phyloP scores from a whole-genome alignment of 2,329 filamentous ascomycete genomes.

The Blastomyces percursus region DNA sequence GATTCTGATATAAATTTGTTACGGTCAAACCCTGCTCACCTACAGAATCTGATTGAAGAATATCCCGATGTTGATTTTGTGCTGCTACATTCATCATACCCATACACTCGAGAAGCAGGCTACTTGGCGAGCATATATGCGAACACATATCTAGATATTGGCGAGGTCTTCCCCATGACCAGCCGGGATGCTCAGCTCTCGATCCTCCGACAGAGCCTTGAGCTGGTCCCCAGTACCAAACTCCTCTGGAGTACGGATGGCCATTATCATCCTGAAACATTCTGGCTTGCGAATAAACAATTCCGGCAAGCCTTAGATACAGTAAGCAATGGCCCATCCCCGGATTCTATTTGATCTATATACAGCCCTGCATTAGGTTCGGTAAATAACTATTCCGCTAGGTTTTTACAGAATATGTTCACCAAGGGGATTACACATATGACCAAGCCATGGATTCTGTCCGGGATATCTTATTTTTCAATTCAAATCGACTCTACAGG shows the following conservation, averaged over 20 bases:
- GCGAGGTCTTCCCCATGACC: slow-evolving; percentile 69
- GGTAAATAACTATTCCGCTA: slow-evolving; percentile 21
- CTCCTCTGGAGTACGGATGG: slow-evolving; percentile 73
- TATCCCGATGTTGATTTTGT: slow-evolving; percentile 64
- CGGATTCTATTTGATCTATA: neutral
- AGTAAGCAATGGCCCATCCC: slow-evolving; percentile 34
- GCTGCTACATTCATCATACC: slow-evolving; percentile 69
- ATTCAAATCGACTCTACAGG: slow-evolving; percentile 63
- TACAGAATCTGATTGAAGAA: slow-evolving; percentile 60
- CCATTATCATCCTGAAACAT: slow-evolving; percentile 69
- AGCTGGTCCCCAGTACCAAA: slow-evolving; percentile 64
- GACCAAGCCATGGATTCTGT: slow-evolving; percentile 53
- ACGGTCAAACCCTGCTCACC: slow-evolving; percentile 60
- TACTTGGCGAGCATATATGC: slow-evolving; percentile 67
- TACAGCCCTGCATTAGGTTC: neutral
- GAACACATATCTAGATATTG: slow-evolving; percentile 74
- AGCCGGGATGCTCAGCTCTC: slow-evolving; percentile 64
- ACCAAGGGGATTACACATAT: slow-evolving; percentile 50
- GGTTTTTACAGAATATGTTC: slow-evolving; percentile 57
- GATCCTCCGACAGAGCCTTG: slow-evolving; percentile 60
- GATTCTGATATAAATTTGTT: slow-evolving; percentile 65
- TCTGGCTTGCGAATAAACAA: slow-evolving; percentile 59
- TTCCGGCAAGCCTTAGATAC: slow-evolving; percentile 59
- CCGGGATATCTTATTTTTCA: slow-evolving; percentile 61
- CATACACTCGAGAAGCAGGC: slow-evolving; percentile 65